Base-by-base conservation (phyloP, 148 eudicot species). In the Spergularia bocconei region DNA sequence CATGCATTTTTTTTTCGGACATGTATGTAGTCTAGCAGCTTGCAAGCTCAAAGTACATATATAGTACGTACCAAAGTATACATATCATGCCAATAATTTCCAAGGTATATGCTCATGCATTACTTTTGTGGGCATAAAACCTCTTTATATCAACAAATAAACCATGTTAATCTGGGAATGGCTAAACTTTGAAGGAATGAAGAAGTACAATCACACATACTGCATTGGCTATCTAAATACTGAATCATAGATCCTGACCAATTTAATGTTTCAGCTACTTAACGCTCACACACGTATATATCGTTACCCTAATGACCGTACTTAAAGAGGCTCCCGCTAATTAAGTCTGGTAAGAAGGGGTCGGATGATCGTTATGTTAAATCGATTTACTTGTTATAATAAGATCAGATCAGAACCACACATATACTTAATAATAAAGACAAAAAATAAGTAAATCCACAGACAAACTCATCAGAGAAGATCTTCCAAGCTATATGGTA, bases 141-240 rank as follows among this genome's bases (percentile, higher is more conserved):
- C 41, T 65, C 36, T 29, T 29, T 41, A 67, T 33, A 11, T 23
- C 47, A 76, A 71, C 83, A 71, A 70, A 59, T 62, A 70, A 75
- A 57, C 57, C 55, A 56, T 75, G 70, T 67, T 13, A 17, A 44
- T 44, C 0, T 44, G 48, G 4, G 79, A 67, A 25, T 33, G n/a
- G 52, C 47, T 48, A 61, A 74, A 79, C 51, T 38, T 62, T 79
- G 69, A n/a, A 53, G 3, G 6, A 2, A 6, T 44, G 10, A 44
- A 55, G 15, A 61, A 71, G 83, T 80, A 80, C 67, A 80, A 19
- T 70, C 83, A 80, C 79, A 76, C 83, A 41, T 57, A 76, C 23
- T 70, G 63, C 78, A 76, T 76, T 80, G 79, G 47, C 76, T 36
- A 80, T 80, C 83, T 80, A 75, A 80, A 80, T 75, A 44, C 63